Conservation (phyloP, 2,329 filamentous ascomycete species). For the Aspergillus novoparasiticus region DNA sequence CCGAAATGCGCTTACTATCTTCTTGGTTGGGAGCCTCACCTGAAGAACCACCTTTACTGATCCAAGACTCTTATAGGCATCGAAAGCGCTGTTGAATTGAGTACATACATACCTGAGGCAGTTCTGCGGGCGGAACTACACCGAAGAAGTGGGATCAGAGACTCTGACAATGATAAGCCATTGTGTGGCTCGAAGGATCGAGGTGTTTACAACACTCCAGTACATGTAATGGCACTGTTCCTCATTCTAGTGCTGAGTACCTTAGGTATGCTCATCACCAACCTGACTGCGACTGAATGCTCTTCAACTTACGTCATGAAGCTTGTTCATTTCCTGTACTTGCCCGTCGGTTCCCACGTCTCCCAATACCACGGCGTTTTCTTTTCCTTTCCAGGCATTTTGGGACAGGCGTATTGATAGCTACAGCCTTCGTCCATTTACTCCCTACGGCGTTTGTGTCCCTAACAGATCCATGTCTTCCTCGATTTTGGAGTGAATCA, state of each 20-base stretch:
- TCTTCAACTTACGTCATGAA: conserved; percentile 26
- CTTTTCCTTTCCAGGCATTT: conserved; percentile 64
- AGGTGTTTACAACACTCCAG: conserved; percentile 62
- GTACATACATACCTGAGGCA: conserved; percentile 36
- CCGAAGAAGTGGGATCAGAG: conserved; percentile 26
- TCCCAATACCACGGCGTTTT: conserved; percentile 61
- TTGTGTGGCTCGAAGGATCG: conserved; percentile 39
- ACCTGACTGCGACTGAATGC: neutral
- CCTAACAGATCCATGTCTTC: conserved; percentile 67
- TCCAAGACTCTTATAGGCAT: conserved; percentile 17
- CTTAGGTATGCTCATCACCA: conserved; percentile 33
- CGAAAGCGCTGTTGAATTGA: conserved; percentile 23
- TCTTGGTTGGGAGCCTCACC: neutral
- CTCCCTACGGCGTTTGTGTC: conserved; percentile 64
- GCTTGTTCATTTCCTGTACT: conserved; percentile 66
- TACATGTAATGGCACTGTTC: conserved; percentile 69
- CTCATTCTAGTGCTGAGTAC: conserved; percentile 62
- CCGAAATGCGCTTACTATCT: neutral
- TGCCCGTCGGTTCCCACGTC: conserved; percentile 60
- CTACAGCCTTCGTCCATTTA: conserved; percentile 62
- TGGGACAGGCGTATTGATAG: conserved; percentile 59
- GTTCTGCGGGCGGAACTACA: conserved; percentile 37
- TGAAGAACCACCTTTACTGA: neutral
- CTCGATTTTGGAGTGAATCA: conserved; percentile 75
- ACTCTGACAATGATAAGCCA: conserved; percentile 25